phyloP scores from a whole-genome alignment of 1,284 basidiomycete genomes.

The Apiotrichum brassicae region DNA sequence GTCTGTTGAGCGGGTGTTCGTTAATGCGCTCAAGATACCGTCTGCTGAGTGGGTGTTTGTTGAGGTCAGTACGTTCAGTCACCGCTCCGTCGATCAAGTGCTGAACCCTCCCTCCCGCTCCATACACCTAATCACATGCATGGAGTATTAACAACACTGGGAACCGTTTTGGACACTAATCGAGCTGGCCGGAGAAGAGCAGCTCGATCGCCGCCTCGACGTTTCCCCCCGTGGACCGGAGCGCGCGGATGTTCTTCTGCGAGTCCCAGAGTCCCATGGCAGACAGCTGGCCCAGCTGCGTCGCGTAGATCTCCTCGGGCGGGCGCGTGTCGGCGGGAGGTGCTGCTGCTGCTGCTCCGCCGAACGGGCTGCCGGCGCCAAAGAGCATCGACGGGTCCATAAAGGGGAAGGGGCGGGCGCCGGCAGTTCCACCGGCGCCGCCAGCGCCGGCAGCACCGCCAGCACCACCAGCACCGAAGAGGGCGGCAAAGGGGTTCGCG shows the following conservation, averaged over 20 bases:
- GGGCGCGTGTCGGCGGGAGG: conserved; percentile 57
- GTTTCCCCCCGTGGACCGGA: conserved; percentile 80
- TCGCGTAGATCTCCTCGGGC: conserved; percentile 81
- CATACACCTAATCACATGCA: too few species aligned
- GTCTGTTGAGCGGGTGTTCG: too few species aligned
- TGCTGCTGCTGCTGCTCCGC: conserved; percentile 27
- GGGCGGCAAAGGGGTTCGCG: conserved; percentile 11
- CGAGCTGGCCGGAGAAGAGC: conserved; percentile 61
- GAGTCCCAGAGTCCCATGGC: conserved; percentile 72
- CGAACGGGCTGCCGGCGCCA: conserved; percentile 31
- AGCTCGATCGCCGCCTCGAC: conserved; percentile 86
- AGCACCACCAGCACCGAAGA: conserved; percentile 11
- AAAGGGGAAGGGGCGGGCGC: conserved; percentile 25
- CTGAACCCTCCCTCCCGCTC: too few species aligned
- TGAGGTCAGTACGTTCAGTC: too few species aligned
- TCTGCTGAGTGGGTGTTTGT: too few species aligned
- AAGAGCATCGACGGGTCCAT: conserved; percentile 53
- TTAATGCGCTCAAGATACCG: too few species aligned
- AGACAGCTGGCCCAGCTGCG: conserved; percentile 56
- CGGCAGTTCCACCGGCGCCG: conserved; percentile 10
- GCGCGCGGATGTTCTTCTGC: conserved; percentile 76
- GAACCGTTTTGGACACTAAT: background rate
- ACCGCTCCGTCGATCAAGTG: too few species aligned
- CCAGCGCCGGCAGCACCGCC: conserved; percentile 1
- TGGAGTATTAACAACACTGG: too few species aligned